Base-by-base conservation (phyloP, 306 rosid genomes). In the Cicer chorassanicum region DNA sequence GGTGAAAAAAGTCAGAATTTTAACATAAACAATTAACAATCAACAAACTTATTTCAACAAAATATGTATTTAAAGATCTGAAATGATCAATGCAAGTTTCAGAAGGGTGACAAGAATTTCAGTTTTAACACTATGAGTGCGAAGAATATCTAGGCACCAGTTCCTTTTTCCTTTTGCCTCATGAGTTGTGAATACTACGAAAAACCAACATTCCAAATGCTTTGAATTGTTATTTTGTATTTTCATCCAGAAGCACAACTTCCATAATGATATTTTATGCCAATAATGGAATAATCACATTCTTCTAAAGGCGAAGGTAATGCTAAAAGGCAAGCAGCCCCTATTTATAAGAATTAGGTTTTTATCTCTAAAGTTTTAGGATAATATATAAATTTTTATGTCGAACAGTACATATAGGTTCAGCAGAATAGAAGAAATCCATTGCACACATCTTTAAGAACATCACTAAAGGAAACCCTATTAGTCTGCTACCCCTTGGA, bases 21-120 rank as follows among this genome's bases (percentile, higher is more conserved):
- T 19, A 66, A 74, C 78, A 41, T 41, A 63, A 80, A 56, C 61
- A 56, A 43, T 29, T 41, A 68, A 57, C 57, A 72, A 43, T 7
- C 42, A 69, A 18, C 60, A 65, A 24, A 49, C 34, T 65, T 72
- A 65, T 24, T 77, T 65, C 75, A 83, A 84, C 60, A 49, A 41
- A 70, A 51, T 51, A 74, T 14, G 67, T 11, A 51, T 38, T 49
- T 40, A 62, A 68, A 64, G 51, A 62, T 42, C 55, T 10, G 9
- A 55, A 44, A 66, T 56, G n/a, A 75, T 13, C 45, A 70, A 39
- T 7, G 42, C 65, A 62, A 42, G 62, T 42, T 34, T 34, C 42
- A 19, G 16, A 69, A 14, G 12, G 42, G 40, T 53, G 56, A 53
- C 70, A 70, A 39, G 18, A 19, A 65, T 24, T 57, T 72, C 63